Conservation (phyloP, 352 stramenopile species). For the Lagenidium giganteum region DNA sequence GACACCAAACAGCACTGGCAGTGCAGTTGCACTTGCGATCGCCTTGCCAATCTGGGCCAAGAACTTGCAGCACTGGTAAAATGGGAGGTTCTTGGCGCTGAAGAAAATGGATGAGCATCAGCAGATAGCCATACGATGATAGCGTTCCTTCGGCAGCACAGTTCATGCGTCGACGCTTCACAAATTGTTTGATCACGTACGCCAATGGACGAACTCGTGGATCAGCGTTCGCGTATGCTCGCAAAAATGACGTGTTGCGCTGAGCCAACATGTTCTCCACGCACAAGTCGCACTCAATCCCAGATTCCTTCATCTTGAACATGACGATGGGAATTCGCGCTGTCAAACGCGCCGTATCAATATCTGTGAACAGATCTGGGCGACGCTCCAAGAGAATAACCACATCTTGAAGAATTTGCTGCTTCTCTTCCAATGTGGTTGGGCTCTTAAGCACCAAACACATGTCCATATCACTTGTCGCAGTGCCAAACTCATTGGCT, state of each 20-base stretch:
- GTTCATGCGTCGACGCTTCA: slow-evolving; percentile 82
- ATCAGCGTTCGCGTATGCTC: slow-evolving; percentile 87
- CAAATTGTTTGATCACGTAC: slow-evolving; percentile 81
- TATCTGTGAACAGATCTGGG: slow-evolving; percentile 56
- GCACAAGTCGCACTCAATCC: slow-evolving; percentile 76
- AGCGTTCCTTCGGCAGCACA: slow-evolving; percentile 75
- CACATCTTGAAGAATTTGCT: slow-evolving; percentile 55
- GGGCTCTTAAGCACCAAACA: slow-evolving; percentile 66
- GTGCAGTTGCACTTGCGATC: slow-evolving; percentile 26
- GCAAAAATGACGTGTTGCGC: slow-evolving; percentile 95
- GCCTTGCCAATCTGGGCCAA: slow-evolving; percentile 52
- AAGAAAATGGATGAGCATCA: slow-evolving; percentile 83
- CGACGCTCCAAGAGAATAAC: slow-evolving; percentile 47
- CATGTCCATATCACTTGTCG: slow-evolving; percentile 92
- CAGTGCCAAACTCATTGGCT: slow-evolving; percentile 95
- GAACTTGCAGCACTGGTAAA: slow-evolving; percentile 65
- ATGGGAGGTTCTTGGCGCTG: slow-evolving; percentile 67
- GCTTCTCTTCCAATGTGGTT: slow-evolving; percentile 52
- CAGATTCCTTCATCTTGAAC: slow-evolving; percentile 86
- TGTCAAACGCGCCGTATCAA: slow-evolving; percentile 83
- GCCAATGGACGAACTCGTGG: slow-evolving; percentile 67
- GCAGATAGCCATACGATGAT: slow-evolving; percentile 80
- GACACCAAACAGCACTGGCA: slow-evolving; percentile 9
- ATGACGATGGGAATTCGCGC: slow-evolving; percentile 98
- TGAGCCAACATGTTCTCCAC: slow-evolving; percentile 97